Conservation (phyloP, 1,139 yeast species). For the Groenewaldozyma sp. region DNA sequence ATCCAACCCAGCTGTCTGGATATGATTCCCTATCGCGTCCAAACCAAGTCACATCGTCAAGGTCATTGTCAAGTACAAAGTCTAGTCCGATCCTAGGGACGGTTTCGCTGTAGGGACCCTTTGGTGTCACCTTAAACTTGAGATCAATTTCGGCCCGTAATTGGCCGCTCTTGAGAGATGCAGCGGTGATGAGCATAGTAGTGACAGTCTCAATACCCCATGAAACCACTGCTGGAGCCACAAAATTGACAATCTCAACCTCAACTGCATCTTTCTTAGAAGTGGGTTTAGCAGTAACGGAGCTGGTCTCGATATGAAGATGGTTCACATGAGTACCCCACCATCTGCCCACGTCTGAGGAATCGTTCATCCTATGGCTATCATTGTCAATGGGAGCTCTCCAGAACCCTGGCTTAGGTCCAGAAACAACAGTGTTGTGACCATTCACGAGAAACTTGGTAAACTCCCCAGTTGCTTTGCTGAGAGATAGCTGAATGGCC, state of each 20-base stretch:
- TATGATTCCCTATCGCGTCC: conserved; percentile 33
- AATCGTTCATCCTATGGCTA: conserved; percentile 2
- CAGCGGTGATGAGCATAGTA: conserved; percentile 9
- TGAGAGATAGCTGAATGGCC: conserved; percentile 2
- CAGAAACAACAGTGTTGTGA: conserved; percentile 10
- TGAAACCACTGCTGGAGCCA: conserved; percentile 19
- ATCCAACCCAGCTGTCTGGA: conserved; percentile 28
- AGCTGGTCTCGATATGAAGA: conserved; percentile 12
- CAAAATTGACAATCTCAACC: conserved; percentile 14
- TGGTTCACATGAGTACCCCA: conserved; percentile 14
- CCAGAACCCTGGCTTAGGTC: conserved; percentile 23
- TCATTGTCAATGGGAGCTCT: conserved; percentile 32
- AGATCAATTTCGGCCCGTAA: conserved; percentile 8
- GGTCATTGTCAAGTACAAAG: conserved; percentile 15
- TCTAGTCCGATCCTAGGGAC: conserved; percentile 26
- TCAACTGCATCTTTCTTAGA: conserved; percentile 8
- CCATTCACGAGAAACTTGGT: conserved; percentile 13
- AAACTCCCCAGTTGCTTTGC: conserved; percentile 14
- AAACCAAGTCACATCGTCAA: conserved; percentile 25
- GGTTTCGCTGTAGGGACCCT: conserved; percentile 15
- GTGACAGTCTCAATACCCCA: conserved; percentile 17
- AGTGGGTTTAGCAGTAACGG: conserved; percentile 8
- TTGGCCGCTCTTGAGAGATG: conserved; percentile 1
- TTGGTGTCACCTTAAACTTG: conserved; percentile 11
- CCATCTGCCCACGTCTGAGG: conserved; percentile 12